A percentile compares a stretch with the other conserved stretches of the same genome.
Conservation (phyloP, 2,329 filamentous ascomycete genomes). For the Nothophoma quercina region DNA sequence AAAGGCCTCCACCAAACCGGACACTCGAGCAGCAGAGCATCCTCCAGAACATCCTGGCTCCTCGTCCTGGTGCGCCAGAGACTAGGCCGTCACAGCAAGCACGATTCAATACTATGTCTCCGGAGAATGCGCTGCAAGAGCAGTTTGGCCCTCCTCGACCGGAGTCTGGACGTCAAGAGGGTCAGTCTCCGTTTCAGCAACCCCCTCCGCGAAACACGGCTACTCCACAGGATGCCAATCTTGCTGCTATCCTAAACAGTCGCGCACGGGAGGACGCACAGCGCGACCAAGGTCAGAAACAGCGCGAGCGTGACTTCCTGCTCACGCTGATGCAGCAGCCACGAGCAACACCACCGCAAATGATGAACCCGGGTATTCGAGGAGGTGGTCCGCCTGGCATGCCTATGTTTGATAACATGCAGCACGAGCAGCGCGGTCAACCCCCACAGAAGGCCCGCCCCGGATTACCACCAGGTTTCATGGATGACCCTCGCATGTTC, state of each 20-base stretch:
- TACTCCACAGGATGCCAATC: slow-evolving; percentile 43
- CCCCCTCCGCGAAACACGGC: slow-evolving; percentile 41
- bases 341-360: slow-evolving; percentile 43
- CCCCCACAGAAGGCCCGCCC: slow-evolving; percentile 49
- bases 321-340: slow-evolving; percentile 81
- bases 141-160: slow-evolving; percentile 42
- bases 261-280: slow-evolving; percentile 48
- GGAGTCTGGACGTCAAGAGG: slow-evolving; percentile 40
- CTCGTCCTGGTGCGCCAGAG: slow-evolving; percentile 40
- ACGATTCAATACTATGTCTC: slow-evolving; percentile 46
- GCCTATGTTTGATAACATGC: slow-evolving; percentile 43
- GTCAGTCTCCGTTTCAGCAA: slow-evolving; percentile 42
- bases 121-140: slow-evolving; percentile 41
- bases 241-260: slow-evolving; percentile 48
- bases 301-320: slow-evolving; percentile 79
- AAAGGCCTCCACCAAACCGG: slow-evolving; percentile 31
- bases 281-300: slow-evolving; percentile 55
- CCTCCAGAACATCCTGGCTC: slow-evolving; percentile 46
- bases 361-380: slow-evolving; percentile 45
- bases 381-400: slow-evolving; percentile 46
- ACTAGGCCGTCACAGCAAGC: slow-evolving; percentile 39
- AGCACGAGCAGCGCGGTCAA: slow-evolving; percentile 41
- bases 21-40: slow-evolving; percentile 47
- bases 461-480: slow-evolving; percentile 48
- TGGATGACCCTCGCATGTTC: slow-evolving; percentile 47